Evolutionary conservation across 192 early-diverging fungal species (phyloP).

Genomic region (Pilobolus umbonatus): DNA sequence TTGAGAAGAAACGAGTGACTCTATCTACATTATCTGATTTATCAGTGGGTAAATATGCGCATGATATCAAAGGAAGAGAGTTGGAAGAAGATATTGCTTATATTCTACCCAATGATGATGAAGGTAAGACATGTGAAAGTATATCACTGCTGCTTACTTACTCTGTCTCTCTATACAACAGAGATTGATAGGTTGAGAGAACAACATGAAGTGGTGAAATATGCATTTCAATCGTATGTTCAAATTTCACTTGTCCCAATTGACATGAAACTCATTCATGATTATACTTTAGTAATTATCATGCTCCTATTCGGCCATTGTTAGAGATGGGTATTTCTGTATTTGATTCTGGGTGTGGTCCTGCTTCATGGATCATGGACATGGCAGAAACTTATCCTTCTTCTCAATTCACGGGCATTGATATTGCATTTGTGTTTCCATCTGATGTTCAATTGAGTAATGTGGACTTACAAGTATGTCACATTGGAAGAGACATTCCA

Average conservation of each 20-base stretch:
- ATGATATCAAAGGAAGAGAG: too few species aligned
- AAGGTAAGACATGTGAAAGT: too few species aligned
- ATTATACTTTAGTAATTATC: constrained; percentile 13
- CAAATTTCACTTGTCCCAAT: background rate
- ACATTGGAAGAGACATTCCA: constrained; percentile 18
- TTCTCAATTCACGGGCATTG: constrained; percentile 41
- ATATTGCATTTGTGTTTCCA: constrained; percentile 38
- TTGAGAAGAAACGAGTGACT: too few species aligned
- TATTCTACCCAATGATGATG: constrained; percentile 44
- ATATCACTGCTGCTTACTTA: too few species aligned
- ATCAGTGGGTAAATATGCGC: too few species aligned
- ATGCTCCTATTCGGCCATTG: background rate
- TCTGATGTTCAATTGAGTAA: constrained; percentile 14
- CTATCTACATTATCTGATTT: too few species aligned
- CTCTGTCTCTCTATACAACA: too few species aligned
- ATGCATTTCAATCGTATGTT: too few species aligned
- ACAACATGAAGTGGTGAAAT: too few species aligned
- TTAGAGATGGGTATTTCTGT: constrained; percentile 15
- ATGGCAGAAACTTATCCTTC: constrained; percentile 45
- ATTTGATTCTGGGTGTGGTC: constrained; percentile 25
- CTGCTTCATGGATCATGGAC: constrained; percentile 34
- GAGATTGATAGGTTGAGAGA: too few species aligned
- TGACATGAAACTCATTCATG: background rate
- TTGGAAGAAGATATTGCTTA: constrained; percentile 31
- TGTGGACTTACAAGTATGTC: background rate